These are phyloP conservation scores for Umbilicaria muhlenbergii DNA, from an alignment of 495 filamentous ascomycete genomes.

Conservation along the genomic window DNA sequence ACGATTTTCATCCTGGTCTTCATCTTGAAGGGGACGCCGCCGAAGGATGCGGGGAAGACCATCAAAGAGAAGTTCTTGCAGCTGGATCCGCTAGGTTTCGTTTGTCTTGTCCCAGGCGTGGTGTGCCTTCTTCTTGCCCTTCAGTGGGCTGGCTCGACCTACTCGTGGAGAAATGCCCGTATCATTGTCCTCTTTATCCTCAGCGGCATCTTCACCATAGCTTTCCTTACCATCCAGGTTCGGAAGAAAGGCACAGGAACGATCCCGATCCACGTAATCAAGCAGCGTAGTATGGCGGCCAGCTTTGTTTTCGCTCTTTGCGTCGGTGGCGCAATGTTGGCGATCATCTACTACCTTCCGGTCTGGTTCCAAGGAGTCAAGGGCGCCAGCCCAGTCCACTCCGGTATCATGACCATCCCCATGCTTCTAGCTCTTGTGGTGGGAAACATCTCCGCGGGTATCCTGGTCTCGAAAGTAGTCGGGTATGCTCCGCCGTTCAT, in stretches of 20 bases:
- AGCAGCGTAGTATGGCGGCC: constrained; percentile 26
- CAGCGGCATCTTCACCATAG: constrained; percentile 16
- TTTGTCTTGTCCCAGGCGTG: constrained; percentile 32
- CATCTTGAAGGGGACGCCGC: constrained; percentile 29
- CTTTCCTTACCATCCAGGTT: constrained; percentile 15
- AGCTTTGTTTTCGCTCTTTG: constrained; percentile 16
- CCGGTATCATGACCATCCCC: constrained; percentile 1
- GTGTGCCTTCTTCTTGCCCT: constrained; percentile 33
- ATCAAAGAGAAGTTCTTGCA: constrained; percentile 27
- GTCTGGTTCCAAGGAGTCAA: constrained; percentile 52
- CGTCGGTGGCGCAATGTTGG: constrained; percentile 4
- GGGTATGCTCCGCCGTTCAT: constrained; percentile 50
- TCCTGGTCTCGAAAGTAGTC: constrained; percentile 35
- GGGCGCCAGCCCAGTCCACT: not conserved
- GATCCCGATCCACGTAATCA: constrained; percentile 33
- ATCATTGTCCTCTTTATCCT: constrained; percentile 28
- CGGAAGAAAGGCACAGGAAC: constrained; percentile 16
- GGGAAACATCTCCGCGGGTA: constrained; percentile 23
- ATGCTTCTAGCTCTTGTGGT: constrained; percentile 20
- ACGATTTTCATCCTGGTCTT: constrained; percentile 29
- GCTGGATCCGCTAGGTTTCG: constrained; percentile 27
- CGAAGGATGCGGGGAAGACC: constrained; percentile 10
- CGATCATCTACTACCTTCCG: constrained; percentile 36
- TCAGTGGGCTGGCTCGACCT: constrained; percentile 33
- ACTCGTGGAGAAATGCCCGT: constrained; percentile 24